Conservation (phyloP, 2,329 filamentous ascomycete species). For the Colletotrichum zoysiae region DNA sequence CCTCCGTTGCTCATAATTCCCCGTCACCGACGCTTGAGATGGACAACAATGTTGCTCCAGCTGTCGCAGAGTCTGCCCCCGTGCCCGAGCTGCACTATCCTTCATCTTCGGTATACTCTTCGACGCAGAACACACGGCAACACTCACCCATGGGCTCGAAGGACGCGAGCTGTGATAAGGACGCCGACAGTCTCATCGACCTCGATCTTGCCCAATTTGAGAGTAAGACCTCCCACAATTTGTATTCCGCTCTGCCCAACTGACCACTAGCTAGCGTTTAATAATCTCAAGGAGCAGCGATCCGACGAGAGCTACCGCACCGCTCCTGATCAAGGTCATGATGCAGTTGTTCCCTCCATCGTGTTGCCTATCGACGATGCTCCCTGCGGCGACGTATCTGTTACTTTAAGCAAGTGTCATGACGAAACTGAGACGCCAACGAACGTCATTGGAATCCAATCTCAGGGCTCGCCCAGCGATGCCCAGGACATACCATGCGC, state of each 20-base stretch:
- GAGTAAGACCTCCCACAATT: slow-evolving; percentile 45
- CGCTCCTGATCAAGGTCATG: slow-evolving; percentile 42
- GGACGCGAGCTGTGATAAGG: slow-evolving; percentile 6
- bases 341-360: neutral
- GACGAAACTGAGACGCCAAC: slow-evolving; percentile 55
- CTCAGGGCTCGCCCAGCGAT: slow-evolving; percentile 48
- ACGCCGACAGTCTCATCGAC: slow-evolving; percentile 45
- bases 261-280: neutral
- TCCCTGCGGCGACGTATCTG: slow-evolving; percentile 47
- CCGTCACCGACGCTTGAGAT: neutral
- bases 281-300: slow-evolving; percentile 10
- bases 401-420: slow-evolving; percentile 54
- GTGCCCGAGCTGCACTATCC: slow-evolving; percentile 3
- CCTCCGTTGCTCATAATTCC: neutral
- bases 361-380: neutral
- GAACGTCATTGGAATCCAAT: slow-evolving; percentile 49
- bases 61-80: neutral
- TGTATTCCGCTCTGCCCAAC: neutral
- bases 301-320: slow-evolving; percentile 48
- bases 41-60: neutral
- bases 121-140: slow-evolving; percentile 23
- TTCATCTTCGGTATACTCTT: slow-evolving; percentile 39
- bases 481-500: slow-evolving; percentile 58
- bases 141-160: slow-evolving; percentile 13
- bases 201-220: slow-evolving; percentile 53